These are phyloP conservation scores for Mortierella antarctica DNA, from an alignment of 192 early-diverging fungal species.

Conservation along the genomic window DNA sequence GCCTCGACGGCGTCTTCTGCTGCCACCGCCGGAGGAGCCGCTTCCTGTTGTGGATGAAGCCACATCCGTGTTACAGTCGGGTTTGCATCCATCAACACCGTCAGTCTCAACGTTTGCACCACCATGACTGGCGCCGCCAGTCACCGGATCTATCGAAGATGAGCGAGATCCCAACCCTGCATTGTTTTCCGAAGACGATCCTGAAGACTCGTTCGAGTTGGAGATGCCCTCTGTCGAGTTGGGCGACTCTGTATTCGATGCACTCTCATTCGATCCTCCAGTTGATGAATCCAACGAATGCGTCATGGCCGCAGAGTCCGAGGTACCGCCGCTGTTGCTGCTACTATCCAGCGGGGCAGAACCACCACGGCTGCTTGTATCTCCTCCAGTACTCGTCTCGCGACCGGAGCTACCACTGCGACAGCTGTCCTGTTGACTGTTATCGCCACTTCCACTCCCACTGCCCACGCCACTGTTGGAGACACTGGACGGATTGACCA, in stretches of 20 bases:
- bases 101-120: neutral
- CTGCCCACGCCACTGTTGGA: constrained; percentile 6
- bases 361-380: constrained; percentile 9
- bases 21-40: constrained; percentile 5
- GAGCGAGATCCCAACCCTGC: constrained; percentile 3
- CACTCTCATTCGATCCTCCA: constrained; percentile 21
- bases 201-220: constrained; percentile 39
- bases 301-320: constrained; percentile 20
- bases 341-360: constrained; percentile 12
- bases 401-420: constrained; percentile 16
- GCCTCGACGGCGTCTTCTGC: neutral
- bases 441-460: neutral
- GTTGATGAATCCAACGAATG: neutral
- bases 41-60: neutral
- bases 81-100: neutral
- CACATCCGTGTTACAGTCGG: neutral
- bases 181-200: constrained; percentile 24
- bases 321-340: constrained; percentile 1
- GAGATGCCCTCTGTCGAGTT: constrained; percentile 34
- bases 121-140: neutral
- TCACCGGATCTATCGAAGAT: constrained; percentile 3
- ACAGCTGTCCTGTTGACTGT: constrained; percentile 27
- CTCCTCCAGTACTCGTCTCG: constrained; percentile 9
- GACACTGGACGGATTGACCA: constrained; percentile 18
- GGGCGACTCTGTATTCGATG: constrained; percentile 38